Evolutionary conservation across 2,329 filamentous ascomycete species (phyloP), one percentile per base, ranked within the genome.

Genomic region (Chaetomium sp.): DNA sequence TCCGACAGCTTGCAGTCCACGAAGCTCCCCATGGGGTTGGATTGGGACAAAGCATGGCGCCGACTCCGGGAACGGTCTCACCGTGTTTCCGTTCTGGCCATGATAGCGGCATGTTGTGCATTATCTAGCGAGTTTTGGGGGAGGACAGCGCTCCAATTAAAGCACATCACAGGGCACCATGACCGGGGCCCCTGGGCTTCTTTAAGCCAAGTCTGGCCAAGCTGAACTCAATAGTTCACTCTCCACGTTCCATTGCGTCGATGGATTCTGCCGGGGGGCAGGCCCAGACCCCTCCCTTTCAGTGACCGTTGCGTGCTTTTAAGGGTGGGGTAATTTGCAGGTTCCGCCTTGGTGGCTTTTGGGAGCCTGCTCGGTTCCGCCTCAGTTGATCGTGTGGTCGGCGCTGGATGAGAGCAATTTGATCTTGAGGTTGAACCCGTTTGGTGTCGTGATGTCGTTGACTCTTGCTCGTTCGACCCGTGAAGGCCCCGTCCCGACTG

Each of bases 1-100:
- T 53, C 23, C 51, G 19, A 33, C 19, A 35, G 16, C 50, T 53
- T 53, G 31, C 51, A 55, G 10, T 23, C 33, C 51, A 29, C 57
- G 55, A 45, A 35, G 35, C 55, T 57, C 55, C 35, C 33, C 54
- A 35, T 56, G 54, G 38, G 54, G 54, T 23, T 38, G 33, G 33
- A 29, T 53, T 42, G 54, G 7, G 21, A 21, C 54, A 21, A 25
- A 42, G 56, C 25, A 45, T 6, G 4, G 3, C 31, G 2, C 27
- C 31, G 21, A 56, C n/a, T 42, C 42, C 19, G 56, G 55, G 6
- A 58, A 33, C 9, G 4, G 1, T 16, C 57, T 51, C 57, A 21
- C 47, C 57, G 57, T 27, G 29, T 51, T 51, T 60, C 57, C 29
- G 29, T 60, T 60, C 47, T 53, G 16, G 57, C 56, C 56, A 16